Base-by-base conservation (phyloP, 192 early-diverging fungal species). In the Dispira parvispora region DNA sequence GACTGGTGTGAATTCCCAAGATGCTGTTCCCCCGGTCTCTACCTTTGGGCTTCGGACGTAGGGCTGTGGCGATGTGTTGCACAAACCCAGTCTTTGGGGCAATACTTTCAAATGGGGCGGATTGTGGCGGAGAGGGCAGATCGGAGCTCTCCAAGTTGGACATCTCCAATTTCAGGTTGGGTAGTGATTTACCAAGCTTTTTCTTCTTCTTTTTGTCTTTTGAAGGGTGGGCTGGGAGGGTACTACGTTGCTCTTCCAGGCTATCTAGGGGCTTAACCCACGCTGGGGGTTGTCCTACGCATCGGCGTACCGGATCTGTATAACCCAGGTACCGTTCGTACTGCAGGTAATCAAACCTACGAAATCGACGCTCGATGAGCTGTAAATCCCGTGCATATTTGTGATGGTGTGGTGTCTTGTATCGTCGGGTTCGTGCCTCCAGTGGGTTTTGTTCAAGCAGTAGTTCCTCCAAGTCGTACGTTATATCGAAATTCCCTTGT, bases 391-490 rank as follows among this genome's bases (percentile, higher is more conserved):
- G 63, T 46, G 69, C 64, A 2, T 62, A 52, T 56, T 78, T 67
- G 21, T 65, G 66, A 46, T 74, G 62, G 42, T 67, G 43, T 42
- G 74, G 69, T 64, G 67, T 72, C 65, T 70, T 74, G 32, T 74
- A 80, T 66, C 79, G 79, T 13, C 82, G 79, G 47, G 83, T 84
- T 65, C 82, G 86, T 25, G 82, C 85, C 38, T 89, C 85, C 20
- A 98, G 79, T 0, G 92, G 95, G 57, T 94, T 92, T 42, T 96
- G 94, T 67, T 99, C 94, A n/a, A 99, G 75, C 45, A 99, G 71
- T 32, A 97, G 80, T 65, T 99, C 96, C 63, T 99, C 94, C 23
- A 99, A 71, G 52, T 99, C 95, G 67, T 96, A 85, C 26, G 91
- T 89, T 10, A 90, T 89, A 77, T 98, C 95, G 71, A 96, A 97